Base-by-base conservation (phyloP, 805 yeast genomes). In the Huiozyma sinensis region DNA sequence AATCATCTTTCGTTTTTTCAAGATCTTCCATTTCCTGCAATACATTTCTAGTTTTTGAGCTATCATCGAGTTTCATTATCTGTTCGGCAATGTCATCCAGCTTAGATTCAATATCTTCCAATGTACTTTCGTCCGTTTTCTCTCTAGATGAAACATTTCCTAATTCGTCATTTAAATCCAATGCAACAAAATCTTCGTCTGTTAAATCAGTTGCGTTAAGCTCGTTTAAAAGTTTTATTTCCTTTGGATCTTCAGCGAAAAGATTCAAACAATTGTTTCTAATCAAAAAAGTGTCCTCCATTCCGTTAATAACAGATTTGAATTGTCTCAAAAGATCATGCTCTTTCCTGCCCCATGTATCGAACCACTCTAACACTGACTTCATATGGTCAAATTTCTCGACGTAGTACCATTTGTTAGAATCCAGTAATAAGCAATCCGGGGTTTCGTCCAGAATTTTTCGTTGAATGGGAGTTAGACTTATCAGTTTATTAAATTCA, bases 341-440 rank as follows among this genome's bases (percentile, higher is more conserved):
- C 56, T 88, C 97, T 39, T 95, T 66, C 42, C 66, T 68, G 3
- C 96, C 96, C 73, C 81, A 77, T 4, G 76, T 78, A 51, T 82
- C 79, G 41, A 88, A 66, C 86, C 90, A 82, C n/a, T 63, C 58
- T 7, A 80, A 46, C 28, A 89, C 56, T 10, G 57, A 57, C 1
- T 73, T 75, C 31, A 87, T 60, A 35, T 82, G 81, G n/a, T 71
- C 74, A 0, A 72, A 68, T 1, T 57, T 65, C 50, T 87, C 95
- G 50, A 78, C 75, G 52, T 61, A 84, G 44, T 81, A 74, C 97
- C 97, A 88, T 33, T 76, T 75, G 5, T 62, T 48, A 8, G 49
- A 54, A 37, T 73, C 68, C 10, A 70, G 61, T 7, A 79, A 51
- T 24, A 85, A 56, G 6, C 78, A 73, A 44, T 71, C 76, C 1